Evolutionary conservation across 768 basidiomycete genomes (phyloP), one percentile per base, ranked within the genome.

Genomic region (Terana coerulea): DNA sequence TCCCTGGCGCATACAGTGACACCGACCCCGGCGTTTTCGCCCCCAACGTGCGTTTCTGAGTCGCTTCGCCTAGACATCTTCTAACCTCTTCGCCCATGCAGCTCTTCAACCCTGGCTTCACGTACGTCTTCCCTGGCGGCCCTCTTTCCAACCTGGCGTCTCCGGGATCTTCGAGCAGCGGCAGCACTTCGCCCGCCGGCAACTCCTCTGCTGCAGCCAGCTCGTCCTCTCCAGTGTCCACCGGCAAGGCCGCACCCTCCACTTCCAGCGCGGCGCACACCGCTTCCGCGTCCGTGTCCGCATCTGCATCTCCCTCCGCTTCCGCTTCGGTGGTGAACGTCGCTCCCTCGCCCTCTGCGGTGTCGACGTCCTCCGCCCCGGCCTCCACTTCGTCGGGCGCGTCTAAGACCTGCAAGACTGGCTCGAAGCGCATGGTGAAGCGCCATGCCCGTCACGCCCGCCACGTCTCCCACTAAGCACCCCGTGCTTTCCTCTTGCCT

Each of bases 1-100:
- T 90, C 51, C 88, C 88, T 2, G 88, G 87, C 22, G 86, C 78
- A 9, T 90, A 90, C 70, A 75, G 62, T 19, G 84, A 86, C 61
- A 72, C 57, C 35, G 86, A 89, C 58, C 81, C 86, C 2, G 88
- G 87, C 45, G 84, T 90, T 63, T 78, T 78, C 53, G 80, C 72
- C 53, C 70, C 73, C 21, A 62, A 66, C 31, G 75, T 75, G 58
- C 42, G 61, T 56, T 15, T 25, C 15, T 21, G 19, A 15, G 25
- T 15, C 40, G 11, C 19, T 17, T 7, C 4, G 19, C 5, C 22
- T 29, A 4, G 17, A 14, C 5, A 47, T 53, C 14, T 12, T n/a
- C 31, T 35, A 25, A 17, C 11, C 46, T 19, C 9, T 3, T 28
- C 24, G 8, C 17, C 2, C 9, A 11, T 30, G 7, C 29, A 58